phyloP scores from a whole-genome alignment of 345 rosid species.

The Raphanus sativus region DNA sequence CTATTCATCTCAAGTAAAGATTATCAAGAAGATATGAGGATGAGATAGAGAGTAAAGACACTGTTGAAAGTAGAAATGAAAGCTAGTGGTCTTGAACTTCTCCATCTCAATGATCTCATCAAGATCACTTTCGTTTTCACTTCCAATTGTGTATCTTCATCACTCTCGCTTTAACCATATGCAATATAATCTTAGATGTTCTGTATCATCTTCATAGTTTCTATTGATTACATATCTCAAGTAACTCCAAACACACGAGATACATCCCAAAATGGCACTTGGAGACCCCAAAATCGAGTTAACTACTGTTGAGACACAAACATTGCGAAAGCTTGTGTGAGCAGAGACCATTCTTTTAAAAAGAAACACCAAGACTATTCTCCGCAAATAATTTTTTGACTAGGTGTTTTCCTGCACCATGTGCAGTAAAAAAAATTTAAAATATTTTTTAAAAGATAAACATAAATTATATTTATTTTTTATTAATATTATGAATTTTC shows the following conservation, averaged over 20 bases:
- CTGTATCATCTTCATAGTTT: background rate
- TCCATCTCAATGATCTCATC: background rate
- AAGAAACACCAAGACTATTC: no score
- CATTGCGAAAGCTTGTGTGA: background rate
- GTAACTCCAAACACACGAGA: background rate
- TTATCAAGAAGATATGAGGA: background rate
- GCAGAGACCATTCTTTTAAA: no score
- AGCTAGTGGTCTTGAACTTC: background rate
- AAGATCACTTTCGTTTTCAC: background rate
- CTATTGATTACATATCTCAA: background rate
- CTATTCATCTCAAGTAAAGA: background rate
- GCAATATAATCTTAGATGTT: background rate
- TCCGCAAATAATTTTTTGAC: no score
- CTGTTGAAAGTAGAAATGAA: background rate
- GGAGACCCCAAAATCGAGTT: background rate
- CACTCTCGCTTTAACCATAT: background rate
- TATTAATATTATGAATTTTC: no score
- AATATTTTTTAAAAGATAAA: no score
- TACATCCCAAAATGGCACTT: background rate
- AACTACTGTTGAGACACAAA: background rate
- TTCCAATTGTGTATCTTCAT: background rate
- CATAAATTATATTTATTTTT: no score
- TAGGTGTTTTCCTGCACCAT: no score
- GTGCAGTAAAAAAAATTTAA: no score
- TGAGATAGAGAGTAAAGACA: background rate